Evolutionary conservation across 225 moss, liverwort and hornwort genomes (phyloP).

Genomic region (Rhytidiadelphus loreus): DNA sequence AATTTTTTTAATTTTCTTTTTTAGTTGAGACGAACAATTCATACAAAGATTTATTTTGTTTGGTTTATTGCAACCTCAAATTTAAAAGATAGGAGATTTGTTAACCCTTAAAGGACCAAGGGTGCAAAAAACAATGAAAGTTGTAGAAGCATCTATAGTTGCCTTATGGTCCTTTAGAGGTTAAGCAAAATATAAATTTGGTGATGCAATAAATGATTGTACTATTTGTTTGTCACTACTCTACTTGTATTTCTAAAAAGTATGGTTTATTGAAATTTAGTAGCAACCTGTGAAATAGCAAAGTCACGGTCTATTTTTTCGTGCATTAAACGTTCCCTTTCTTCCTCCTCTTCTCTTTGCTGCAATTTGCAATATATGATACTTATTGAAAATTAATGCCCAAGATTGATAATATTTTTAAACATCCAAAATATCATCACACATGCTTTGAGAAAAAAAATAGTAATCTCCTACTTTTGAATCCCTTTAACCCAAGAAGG

Average conservation of each 20-base stretch:
- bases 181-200: no score
- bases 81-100: neutral
- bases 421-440: neutral
- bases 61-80: neutral
- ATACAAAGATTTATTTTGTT: neutral
- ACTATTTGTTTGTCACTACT: neutral
- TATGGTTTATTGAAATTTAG: no score
- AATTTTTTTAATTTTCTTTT: no score
- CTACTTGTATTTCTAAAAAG: neutral
- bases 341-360: neutral
- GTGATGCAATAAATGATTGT: no score
- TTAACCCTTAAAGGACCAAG: no score
- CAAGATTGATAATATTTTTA: neutral
- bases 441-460: neutral
- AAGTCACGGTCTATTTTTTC: neutral
- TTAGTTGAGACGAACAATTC: neutral
- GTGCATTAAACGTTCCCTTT: neutral
- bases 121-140: no score
- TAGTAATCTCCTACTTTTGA: neutral
- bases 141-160: no score
- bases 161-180: no score
- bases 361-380: neutral
- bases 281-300: neutral
- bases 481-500: rapidly evolving
- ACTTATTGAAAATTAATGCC: neutral